Evolutionary conservation across 352 stramenopile genomes (phyloP).

Genomic region (Phytopythium montanum): DNA sequence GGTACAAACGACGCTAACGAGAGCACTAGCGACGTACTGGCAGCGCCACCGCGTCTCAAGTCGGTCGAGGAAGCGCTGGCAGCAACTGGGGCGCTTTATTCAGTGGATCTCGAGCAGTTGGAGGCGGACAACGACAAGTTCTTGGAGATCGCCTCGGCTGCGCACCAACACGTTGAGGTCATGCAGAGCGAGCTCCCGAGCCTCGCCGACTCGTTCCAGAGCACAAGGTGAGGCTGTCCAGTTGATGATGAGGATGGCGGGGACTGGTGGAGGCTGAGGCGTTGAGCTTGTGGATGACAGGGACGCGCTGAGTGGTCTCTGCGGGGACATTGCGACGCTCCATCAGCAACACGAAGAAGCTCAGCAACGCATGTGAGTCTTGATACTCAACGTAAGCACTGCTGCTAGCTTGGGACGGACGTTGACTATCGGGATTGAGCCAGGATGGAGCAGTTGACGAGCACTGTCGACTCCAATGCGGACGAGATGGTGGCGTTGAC

Average conservation of each 20-base stretch:
- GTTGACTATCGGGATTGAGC: neutral
- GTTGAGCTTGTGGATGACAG: slow-evolving; percentile 8
- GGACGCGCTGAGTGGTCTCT: slow-evolving; percentile 31
- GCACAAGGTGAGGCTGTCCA: slow-evolving; percentile 29
- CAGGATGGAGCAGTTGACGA: slow-evolving; percentile 35
- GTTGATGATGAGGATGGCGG: no score
- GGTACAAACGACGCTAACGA: slow-evolving; percentile 6
- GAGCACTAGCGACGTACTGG: neutral
- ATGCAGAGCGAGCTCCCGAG: slow-evolving; percentile 47
- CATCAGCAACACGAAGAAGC: slow-evolving; percentile 34
- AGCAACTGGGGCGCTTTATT: slow-evolving; percentile 39
- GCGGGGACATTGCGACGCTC: slow-evolving; percentile 37
- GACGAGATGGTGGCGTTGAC: slow-evolving; percentile 42
- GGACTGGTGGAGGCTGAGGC: neutral
- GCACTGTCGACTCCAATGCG: slow-evolving; percentile 31
- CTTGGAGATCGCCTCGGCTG: slow-evolving; percentile 49
- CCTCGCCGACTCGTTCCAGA: slow-evolving; percentile 23
- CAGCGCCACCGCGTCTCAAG: slow-evolving; percentile 35
- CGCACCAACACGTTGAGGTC: slow-evolving; percentile 45
- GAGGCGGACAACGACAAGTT: slow-evolving; percentile 48
- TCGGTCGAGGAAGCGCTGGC: slow-evolving; percentile 43
- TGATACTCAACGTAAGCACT: neutral
- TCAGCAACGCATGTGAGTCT: slow-evolving; percentile 34
- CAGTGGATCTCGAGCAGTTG: slow-evolving; percentile 44
- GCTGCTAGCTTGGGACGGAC: no score